These are phyloP conservation scores for Coemansia asiatica DNA, from an alignment of 192 early-diverging fungal genomes.

Conservation along the genomic window DNA sequence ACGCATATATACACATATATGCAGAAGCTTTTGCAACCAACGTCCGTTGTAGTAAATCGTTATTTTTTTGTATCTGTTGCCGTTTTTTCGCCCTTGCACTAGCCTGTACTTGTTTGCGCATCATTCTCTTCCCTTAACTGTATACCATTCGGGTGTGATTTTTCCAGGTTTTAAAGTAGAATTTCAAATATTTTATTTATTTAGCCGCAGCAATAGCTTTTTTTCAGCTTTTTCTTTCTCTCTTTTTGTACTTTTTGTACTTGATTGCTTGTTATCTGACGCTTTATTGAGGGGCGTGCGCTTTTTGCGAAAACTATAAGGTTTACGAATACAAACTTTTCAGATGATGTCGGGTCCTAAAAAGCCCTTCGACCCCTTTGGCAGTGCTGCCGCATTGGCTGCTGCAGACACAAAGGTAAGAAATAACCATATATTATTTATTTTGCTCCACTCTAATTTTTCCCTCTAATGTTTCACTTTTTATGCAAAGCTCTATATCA, in stretches of 20 bases:
- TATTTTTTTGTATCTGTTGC: slow-evolving; percentile 4
- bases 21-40: too few relatives aligned
- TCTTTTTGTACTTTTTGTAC: background rate
- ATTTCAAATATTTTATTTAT: background rate
- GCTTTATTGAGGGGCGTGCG: background rate
- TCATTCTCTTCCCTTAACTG: background rate
- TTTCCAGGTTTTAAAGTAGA: background rate
- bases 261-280: background rate
- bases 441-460: background rate
- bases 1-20: background rate
- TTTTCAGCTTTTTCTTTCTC: background rate
- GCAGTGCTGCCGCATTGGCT: slow-evolving; percentile 18
- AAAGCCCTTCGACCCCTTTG: slow-evolving; percentile 50
- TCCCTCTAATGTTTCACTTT: slow-evolving; percentile 1
- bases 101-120: background rate
- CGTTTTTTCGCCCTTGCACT: background rate
- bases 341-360: slow-evolving; percentile 50
- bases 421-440: background rate
- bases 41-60: background rate
- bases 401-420: slow-evolving; percentile 40
- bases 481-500: background rate
- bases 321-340: background rate
- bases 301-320: background rate
- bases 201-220: background rate
- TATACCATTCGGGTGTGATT: background rate